These are phyloP conservation scores for Myriosclerotinia duriaeana DNA, from an alignment of 2,329 filamentous ascomycete genomes.

Conservation along the genomic window DNA sequence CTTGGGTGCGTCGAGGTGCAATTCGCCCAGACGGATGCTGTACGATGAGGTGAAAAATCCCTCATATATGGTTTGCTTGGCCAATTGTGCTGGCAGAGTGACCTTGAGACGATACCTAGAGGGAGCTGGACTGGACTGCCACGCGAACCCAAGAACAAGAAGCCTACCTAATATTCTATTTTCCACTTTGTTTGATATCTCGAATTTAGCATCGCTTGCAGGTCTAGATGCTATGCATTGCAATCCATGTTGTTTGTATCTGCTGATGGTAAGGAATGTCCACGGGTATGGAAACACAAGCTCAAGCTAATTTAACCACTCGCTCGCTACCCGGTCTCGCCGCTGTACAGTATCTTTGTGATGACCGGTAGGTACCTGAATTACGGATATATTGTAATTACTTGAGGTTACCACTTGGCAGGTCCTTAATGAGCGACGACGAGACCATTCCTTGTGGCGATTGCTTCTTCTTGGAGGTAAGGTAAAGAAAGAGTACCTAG, in stretches of 20 bases:
- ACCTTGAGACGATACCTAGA: background rate
- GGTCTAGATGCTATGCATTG: background rate
- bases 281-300: background rate
- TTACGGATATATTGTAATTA: background rate
- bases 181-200: background rate
- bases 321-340: background rate
- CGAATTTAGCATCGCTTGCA: background rate
- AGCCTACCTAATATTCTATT: no score
- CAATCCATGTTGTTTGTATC: background rate
- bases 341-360: background rate
- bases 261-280: background rate
- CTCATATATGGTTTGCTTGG: background rate
- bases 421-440: background rate
- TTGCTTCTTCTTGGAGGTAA: background rate
- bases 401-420: background rate
- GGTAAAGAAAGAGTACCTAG: background rate
- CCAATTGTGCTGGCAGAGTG: background rate
- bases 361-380: background rate
- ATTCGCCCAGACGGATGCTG: constrained; percentile 7
- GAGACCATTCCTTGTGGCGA: background rate
- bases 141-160: background rate
- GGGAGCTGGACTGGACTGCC: background rate
- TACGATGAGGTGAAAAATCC: background rate
- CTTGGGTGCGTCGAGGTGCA: background rate
- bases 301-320: background rate